phyloP scores from a whole-genome alignment of 2,329 filamentous ascomycete species.

The Fusarium sp. region DNA sequence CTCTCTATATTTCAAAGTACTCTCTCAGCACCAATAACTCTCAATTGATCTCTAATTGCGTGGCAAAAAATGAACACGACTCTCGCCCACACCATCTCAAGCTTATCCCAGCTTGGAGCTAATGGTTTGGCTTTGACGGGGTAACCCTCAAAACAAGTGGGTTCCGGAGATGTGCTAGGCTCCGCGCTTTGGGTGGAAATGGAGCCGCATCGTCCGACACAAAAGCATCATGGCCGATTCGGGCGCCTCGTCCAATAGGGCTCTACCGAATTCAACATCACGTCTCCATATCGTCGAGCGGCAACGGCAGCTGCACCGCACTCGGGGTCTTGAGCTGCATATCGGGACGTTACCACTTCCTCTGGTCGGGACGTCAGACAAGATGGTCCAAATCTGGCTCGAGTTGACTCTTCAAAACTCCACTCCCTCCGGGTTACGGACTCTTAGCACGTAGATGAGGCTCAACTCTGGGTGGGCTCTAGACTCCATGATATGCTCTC shows the following conservation, averaged over 20 bases:
- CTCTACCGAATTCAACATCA: slow-evolving; percentile 7
- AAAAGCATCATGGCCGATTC: slow-evolving; percentile 6
- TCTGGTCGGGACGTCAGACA: slow-evolving; percentile 18
- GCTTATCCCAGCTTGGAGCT: slow-evolving; percentile 24
- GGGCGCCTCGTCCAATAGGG: slow-evolving; percentile 26
- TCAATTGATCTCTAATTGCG: neutral
- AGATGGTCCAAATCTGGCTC: slow-evolving; percentile 10
- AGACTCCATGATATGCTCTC: slow-evolving; percentile 1
- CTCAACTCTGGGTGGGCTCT: slow-evolving; percentile 11
- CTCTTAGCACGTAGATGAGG: slow-evolving; percentile 12
- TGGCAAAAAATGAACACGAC: slow-evolving; percentile 16
- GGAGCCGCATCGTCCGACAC: slow-evolving; percentile 27
- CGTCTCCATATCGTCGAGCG: neutral
- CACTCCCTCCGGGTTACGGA: slow-evolving; percentile 29
- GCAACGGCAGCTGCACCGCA: slow-evolving; percentile 18
- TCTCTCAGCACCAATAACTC: neutral
- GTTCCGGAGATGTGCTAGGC: slow-evolving; percentile 24
- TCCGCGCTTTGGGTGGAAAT: slow-evolving; percentile 17
- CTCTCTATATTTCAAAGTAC: neutral
- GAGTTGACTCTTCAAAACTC: slow-evolving; percentile 11
- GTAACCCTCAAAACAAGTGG: slow-evolving; percentile 20
- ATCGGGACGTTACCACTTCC: slow-evolving; percentile 15
- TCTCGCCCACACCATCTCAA: slow-evolving; percentile 11
- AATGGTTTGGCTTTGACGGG: slow-evolving; percentile 17
- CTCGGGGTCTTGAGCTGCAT: slow-evolving; percentile 12